Conservation (phyloP, 1,284 basidiomycete species). For the Trichosporon faecale region DNA sequence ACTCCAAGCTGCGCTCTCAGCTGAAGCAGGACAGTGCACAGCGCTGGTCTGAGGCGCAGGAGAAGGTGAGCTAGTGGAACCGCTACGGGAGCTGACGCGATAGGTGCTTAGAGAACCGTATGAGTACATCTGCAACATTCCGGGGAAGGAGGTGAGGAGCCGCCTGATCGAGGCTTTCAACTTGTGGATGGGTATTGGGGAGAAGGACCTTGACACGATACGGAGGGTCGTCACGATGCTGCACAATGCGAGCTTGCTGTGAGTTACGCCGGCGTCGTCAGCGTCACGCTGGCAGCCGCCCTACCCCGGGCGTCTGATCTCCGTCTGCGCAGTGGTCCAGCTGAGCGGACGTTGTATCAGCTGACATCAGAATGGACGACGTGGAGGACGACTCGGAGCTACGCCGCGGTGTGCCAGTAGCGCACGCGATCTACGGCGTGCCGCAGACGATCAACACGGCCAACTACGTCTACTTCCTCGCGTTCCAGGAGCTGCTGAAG, state of each 20-base stretch:
- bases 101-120: constrained; percentile 75
- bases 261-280: constrained; percentile 37
- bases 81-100: background rate
- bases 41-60: constrained; percentile 8
- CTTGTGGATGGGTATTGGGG: constrained; percentile 78
- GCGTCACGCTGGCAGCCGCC: background rate
- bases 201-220: constrained; percentile 68
- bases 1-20: constrained; percentile 10
- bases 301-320: background rate
- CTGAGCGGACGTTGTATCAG: background rate
- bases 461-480: constrained; percentile 94
- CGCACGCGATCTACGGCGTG: constrained; percentile 92
- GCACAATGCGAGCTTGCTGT: constrained; percentile 91
- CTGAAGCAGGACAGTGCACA: background rate
- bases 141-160: constrained; percentile 89
- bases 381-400: constrained; percentile 95
- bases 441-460: constrained; percentile 97
- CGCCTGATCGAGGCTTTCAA: constrained; percentile 94
- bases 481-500: constrained; percentile 70
- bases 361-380: constrained; percentile 74
- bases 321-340: background rate
- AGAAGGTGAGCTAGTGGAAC: background rate
- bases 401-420: constrained; percentile 78
- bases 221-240: constrained; percentile 84
- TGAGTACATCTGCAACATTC: constrained; percentile 75